A percentile compares a stretch with the other conserved stretches of the same genome.
phyloP scores from a whole-genome alignment of 495 filamentous ascomycete species.

The Penicillium verhagenii region DNA sequence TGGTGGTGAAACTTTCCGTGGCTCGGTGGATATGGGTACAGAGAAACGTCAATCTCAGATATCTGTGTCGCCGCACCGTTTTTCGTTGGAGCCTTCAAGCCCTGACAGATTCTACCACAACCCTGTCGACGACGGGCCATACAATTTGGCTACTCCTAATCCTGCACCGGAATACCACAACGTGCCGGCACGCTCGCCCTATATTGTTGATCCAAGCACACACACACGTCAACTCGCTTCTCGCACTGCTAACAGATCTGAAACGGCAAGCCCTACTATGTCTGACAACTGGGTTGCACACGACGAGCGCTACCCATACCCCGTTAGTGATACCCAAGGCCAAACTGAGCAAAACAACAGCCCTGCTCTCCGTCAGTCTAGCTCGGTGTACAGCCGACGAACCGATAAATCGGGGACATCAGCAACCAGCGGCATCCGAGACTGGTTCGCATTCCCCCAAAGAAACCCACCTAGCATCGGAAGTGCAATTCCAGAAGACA shows the following conservation, averaged over 20 bases:
- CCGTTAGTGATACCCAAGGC: constrained; percentile 24
- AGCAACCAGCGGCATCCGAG: constrained; percentile 29
- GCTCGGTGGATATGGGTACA: constrained; percentile 23
- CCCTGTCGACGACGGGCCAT: constrained; percentile 22
- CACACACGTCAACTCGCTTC: constrained; percentile 23
- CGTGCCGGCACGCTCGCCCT: constrained; percentile 17
- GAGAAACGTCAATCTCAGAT: constrained; percentile 24
- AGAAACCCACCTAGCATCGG: constrained; percentile 32
- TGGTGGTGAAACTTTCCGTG: constrained; percentile 30
- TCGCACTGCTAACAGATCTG: constrained; percentile 29
- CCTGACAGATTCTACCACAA: constrained; percentile 30
- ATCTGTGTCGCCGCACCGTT: constrained; percentile 19
- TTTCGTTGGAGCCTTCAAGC: constrained; percentile 39
- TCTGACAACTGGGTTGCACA: constrained; percentile 64
- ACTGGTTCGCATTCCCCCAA: constrained; percentile 39
- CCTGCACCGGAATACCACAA: constrained; percentile 28
- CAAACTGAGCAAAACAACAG: constrained; percentile 23
- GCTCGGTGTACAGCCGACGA: constrained; percentile 44
- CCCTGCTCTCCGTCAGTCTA: constrained; percentile 39
- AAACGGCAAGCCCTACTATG: constrained; percentile 39
- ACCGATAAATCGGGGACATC: constrained; percentile 37
- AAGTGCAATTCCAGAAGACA: constrained; percentile 35
- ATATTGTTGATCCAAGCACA: constrained; percentile 17
- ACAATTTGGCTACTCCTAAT: constrained; percentile 27
- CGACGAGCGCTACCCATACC: constrained; percentile 52